Percentiles rank a stretch among this genome's conserved stretches.
Evolutionary conservation across 495 filamentous ascomycete genomes (phyloP).

Genomic region (Penicillium arizonense): DNA sequence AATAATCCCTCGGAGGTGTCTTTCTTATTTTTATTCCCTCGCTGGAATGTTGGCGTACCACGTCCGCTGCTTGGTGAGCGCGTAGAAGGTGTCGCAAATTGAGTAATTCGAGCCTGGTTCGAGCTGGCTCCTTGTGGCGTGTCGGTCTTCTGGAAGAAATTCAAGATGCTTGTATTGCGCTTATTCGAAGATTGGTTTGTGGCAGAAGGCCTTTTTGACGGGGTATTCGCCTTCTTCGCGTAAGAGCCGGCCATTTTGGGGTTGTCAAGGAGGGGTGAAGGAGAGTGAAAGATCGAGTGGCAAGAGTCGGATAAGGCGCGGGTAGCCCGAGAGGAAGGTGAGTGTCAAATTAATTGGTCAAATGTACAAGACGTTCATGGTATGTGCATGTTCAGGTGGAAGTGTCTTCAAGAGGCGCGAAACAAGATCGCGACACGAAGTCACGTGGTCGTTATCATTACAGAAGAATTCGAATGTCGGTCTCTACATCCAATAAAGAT

Average conservation of each 20-base stretch:
- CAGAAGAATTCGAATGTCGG: no score
- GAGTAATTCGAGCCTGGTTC: slow-evolving; percentile 39
- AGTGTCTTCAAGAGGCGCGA: slow-evolving; percentile 2
- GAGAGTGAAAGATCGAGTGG: background rate
- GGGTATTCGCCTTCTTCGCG: slow-evolving; percentile 28
- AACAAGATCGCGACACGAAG: slow-evolving; percentile 31
- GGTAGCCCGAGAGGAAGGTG: no score
- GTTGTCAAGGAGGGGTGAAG: background rate
- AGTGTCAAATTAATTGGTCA: background rate
- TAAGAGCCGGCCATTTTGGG: slow-evolving; percentile 21
- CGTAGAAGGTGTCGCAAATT: slow-evolving; percentile 31
- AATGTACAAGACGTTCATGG: slow-evolving; percentile 7
- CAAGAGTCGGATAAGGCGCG: background rate
- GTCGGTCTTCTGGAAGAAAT: slow-evolving; percentile 77
- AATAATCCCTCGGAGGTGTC: slow-evolving; percentile 38
- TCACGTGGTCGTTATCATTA: slow-evolving; percentile 28
- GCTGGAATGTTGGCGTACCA: slow-evolving; percentile 18
- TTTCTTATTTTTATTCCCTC: slow-evolving; percentile 6
- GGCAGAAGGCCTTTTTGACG: slow-evolving; percentile 17
- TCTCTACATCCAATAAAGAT: background rate
- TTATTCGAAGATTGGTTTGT: slow-evolving; percentile 28
- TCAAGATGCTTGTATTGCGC: slow-evolving; percentile 73
- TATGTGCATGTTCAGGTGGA: background rate
- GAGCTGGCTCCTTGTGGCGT: slow-evolving; percentile 34
- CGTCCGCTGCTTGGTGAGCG: slow-evolving; percentile 21